A percentile compares a stretch with the other conserved stretches of the same genome.
Conservation (phyloP, 1,284 basidiomycete species). For the Caloboletus firmus region DNA sequence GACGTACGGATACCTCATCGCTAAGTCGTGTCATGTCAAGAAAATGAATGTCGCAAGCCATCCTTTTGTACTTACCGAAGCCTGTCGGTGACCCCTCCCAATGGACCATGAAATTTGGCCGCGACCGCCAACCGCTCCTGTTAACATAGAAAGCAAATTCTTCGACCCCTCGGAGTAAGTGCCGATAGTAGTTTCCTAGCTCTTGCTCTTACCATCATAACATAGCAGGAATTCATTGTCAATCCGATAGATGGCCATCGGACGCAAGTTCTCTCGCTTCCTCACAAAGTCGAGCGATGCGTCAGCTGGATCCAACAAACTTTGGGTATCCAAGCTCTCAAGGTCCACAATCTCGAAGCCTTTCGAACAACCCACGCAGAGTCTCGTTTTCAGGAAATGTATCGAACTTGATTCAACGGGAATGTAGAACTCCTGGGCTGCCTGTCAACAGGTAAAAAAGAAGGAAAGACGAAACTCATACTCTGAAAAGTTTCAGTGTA, state of each 20-base stretch:
- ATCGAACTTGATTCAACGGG: slow-evolving; percentile 96
- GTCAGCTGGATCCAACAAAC: slow-evolving; percentile 92
- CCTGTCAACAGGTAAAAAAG: slow-evolving; percentile 3
- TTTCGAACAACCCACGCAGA: slow-evolving; percentile 96
- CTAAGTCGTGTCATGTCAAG: slow-evolving; percentile 43
- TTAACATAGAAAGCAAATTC: slow-evolving; percentile 99
- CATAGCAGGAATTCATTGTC: slow-evolving; percentile 97
- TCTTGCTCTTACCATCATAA: slow-evolving; percentile 78
- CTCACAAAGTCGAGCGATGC: slow-evolving; percentile 91
- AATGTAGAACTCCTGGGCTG: slow-evolving; percentile 90
- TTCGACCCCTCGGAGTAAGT: slow-evolving; percentile 35
- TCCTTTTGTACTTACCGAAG: slow-evolving; percentile 68
- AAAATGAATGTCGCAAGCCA: background rate
- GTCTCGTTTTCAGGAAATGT: slow-evolving; percentile 96
- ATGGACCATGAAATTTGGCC: slow-evolving; percentile 90
- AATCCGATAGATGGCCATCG: slow-evolving; percentile 96
- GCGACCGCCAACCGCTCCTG: slow-evolving; percentile 90
- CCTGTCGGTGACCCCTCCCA: slow-evolving; percentile 96
- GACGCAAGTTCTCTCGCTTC: slow-evolving; percentile 84
- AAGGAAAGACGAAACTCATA: slow-evolving; percentile 37
- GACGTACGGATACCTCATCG: slow-evolving; percentile 95
- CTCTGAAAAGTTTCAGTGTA: slow-evolving; percentile 91
- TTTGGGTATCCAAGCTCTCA: slow-evolving; percentile 96
- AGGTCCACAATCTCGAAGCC: slow-evolving; percentile 99
- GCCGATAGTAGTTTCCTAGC: background rate